Evolutionary conservation across 2,329 filamentous ascomycete species (phyloP).

Genomic region (Chalara sp.): DNA sequence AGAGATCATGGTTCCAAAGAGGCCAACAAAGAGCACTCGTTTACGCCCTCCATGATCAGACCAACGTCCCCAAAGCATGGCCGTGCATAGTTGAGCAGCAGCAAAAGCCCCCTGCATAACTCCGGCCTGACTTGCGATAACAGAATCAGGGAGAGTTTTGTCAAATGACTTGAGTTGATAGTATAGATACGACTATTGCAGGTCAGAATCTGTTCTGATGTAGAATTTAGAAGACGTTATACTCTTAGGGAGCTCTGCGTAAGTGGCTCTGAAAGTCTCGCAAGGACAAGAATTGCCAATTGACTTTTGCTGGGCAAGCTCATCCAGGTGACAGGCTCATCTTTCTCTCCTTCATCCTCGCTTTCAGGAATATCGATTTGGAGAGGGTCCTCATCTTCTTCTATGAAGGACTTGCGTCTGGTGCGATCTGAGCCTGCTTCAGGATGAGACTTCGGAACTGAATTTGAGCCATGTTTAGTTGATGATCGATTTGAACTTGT

Average conservation of each 20-base stretch:
- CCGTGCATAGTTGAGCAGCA: slow-evolving; percentile 64
- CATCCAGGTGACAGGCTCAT: slow-evolving; percentile 53
- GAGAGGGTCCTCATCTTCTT: slow-evolving; percentile 22
- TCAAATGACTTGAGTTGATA: slow-evolving; percentile 64
- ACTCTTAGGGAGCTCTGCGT: slow-evolving; percentile 59
- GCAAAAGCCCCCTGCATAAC: slow-evolving; percentile 59
- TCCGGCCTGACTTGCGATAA: slow-evolving; percentile 60
- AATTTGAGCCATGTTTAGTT: neutral
- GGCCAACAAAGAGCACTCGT: slow-evolving; percentile 54
- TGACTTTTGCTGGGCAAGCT: slow-evolving; percentile 76
- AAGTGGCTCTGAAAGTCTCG: slow-evolving; percentile 75
- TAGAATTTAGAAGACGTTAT: neutral
- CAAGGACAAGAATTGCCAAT: slow-evolving; percentile 69
- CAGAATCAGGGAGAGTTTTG: slow-evolving; percentile 28
- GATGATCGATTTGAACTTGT: neutral
- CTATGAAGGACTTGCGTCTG: slow-evolving; percentile 15
- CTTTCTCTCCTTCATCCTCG: slow-evolving; percentile 7
- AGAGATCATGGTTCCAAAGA: slow-evolving; percentile 56
- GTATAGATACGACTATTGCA: slow-evolving; percentile 60
- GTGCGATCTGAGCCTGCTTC: slow-evolving; percentile 11
- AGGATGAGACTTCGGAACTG: neutral
- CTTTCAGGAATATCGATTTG: slow-evolving; percentile 17
- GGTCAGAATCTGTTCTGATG: slow-evolving; percentile 28
- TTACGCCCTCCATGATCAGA: slow-evolving; percentile 53
- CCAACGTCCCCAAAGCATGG: slow-evolving; percentile 61